Evolutionary conservation across 2,329 filamentous ascomycete genomes (phyloP).

Genomic region (Diplodia scrobiculata): DNA sequence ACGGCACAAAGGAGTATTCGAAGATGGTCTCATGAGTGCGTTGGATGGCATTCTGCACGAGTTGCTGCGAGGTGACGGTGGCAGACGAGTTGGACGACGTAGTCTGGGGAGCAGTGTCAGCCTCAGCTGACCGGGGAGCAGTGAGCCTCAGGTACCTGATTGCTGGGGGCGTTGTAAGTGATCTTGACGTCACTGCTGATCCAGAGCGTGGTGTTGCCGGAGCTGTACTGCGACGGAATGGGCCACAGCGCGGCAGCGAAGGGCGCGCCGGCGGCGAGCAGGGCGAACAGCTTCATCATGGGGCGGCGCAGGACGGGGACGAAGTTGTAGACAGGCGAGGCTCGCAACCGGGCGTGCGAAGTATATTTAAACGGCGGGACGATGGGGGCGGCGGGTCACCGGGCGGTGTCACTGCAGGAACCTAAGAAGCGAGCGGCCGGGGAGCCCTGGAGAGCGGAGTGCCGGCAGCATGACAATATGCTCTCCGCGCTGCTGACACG

Average conservation of each 20-base stretch:
- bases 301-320: not conserved
- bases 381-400: conserved; percentile 5
- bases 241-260: conserved; percentile 49
- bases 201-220: conserved; percentile 47
- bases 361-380: conserved; percentile 13
- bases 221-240: conserved; percentile 43
- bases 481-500: conserved; percentile 1
- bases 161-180: conserved; percentile 42
- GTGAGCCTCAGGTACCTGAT: conserved; percentile 36
- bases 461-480: conserved; percentile 4
- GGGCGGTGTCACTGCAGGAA: conserved; percentile 15
- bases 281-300: conserved; percentile 41
- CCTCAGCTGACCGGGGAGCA: conserved; percentile 19
- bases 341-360: not conserved
- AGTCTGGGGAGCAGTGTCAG: conserved; percentile 32
- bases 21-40: conserved; percentile 67
- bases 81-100: conserved; percentile 32
- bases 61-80: conserved; percentile 40
- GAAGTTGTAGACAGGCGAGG: not conserved
- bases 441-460: conserved; percentile 12
- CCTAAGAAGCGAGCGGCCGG: conserved; percentile 18
- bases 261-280: conserved; percentile 33
- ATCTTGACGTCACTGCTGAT: conserved; percentile 45
- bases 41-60: conserved; percentile 51
- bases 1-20: conserved; percentile 69